phyloP scores from a whole-genome alignment of 768 basidiomycete species.

The Leccinum olivaceopallidum region DNA sequence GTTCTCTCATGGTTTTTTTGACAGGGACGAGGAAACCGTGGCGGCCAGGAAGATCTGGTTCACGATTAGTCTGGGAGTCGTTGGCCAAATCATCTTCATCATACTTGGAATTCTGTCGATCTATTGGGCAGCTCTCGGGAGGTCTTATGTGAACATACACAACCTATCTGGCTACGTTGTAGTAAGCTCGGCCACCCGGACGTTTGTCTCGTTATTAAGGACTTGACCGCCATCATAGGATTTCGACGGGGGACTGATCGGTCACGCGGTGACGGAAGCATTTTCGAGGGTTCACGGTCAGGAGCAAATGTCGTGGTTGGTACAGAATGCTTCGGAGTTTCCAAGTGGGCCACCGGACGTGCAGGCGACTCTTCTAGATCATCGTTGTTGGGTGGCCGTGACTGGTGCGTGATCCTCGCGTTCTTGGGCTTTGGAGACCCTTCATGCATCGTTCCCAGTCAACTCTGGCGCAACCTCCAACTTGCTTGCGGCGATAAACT shows the following conservation, averaged over 20 bases:
- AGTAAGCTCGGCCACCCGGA: conserved; percentile 33
- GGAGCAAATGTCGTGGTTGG: conserved; percentile 47
- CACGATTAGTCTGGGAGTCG: conserved; percentile 38
- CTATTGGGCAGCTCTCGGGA: conserved; percentile 61
- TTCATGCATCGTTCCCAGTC: conserved; percentile 31
- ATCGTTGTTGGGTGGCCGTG: conserved; percentile 56
- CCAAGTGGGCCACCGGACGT: conserved; percentile 45
- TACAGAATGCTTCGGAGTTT: conserved; percentile 43
- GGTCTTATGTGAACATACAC: conserved; percentile 35
- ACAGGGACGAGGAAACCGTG: conserved; percentile 30
- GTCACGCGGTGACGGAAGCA: conserved; percentile 43
- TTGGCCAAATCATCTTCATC: conserved; percentile 39
- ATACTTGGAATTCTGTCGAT: conserved; percentile 55
- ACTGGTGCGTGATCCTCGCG: conserved; percentile 41
- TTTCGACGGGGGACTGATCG: conserved; percentile 58
- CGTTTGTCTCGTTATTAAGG: background rate
- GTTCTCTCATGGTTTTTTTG: conserved; percentile 32
- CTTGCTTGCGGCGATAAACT: conserved; percentile 37
- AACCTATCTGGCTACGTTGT: conserved; percentile 59
- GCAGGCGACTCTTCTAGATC: conserved; percentile 44
- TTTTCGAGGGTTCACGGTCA: conserved; percentile 32
- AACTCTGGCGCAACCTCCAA: conserved; percentile 41
- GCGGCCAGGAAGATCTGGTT: conserved; percentile 41
- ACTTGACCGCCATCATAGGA: conserved; percentile 39
- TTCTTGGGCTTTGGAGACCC: background rate